Percentiles rank a stretch among this genome's conserved stretches.
Evolutionary conservation across 2,329 filamentous ascomycete species (phyloP).

Genomic region (Stachybotrys chartarum): DNA sequence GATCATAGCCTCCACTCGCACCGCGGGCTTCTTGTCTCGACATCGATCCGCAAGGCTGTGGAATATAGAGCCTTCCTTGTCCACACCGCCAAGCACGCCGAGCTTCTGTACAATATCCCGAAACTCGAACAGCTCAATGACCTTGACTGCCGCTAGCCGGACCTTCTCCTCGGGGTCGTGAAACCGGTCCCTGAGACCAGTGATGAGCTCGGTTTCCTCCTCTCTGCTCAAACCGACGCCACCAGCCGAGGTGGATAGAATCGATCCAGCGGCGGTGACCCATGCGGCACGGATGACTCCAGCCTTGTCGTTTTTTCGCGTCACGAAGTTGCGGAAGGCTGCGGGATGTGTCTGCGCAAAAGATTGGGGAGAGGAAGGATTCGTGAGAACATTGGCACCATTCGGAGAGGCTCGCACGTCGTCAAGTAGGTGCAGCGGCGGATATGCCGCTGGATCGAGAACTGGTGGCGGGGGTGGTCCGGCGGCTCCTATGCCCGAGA

Average conservation of each 20-base stretch:
- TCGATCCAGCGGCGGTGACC: constrained; percentile 77
- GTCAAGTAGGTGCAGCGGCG: constrained; percentile 61
- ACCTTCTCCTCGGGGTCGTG: constrained; percentile 88
- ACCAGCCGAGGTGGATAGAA: constrained; percentile 84
- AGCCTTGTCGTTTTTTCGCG: constrained; percentile 80
- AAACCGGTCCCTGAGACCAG: constrained; percentile 70
- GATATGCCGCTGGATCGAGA: constrained; percentile 78
- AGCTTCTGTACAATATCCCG: constrained; percentile 76
- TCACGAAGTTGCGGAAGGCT: constrained; percentile 78
- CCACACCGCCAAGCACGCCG: constrained; percentile 66
- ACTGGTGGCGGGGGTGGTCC: constrained; percentile 67
- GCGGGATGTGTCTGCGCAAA: constrained; percentile 76
- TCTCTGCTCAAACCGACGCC: constrained; percentile 79
- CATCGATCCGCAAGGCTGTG: constrained; percentile 78
- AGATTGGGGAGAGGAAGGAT: constrained; percentile 78
- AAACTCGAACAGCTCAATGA: constrained; percentile 74
- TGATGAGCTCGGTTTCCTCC: constrained; percentile 71
- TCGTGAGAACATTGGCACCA: constrained; percentile 61
- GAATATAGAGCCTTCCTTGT: constrained; percentile 70
- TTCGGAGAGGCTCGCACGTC: constrained; percentile 38
- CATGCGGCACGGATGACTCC: constrained; percentile 76
- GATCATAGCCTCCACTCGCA: constrained; percentile 82
- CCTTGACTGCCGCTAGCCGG: constrained; percentile 78
- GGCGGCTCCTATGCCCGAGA: constrained; percentile 85
- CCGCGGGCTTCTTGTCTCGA: constrained; percentile 73